Evolutionary conservation across 805 yeast species (phyloP), one percentile per base, ranked within the genome.

Genomic region (Grigorovia humatica): DNA sequence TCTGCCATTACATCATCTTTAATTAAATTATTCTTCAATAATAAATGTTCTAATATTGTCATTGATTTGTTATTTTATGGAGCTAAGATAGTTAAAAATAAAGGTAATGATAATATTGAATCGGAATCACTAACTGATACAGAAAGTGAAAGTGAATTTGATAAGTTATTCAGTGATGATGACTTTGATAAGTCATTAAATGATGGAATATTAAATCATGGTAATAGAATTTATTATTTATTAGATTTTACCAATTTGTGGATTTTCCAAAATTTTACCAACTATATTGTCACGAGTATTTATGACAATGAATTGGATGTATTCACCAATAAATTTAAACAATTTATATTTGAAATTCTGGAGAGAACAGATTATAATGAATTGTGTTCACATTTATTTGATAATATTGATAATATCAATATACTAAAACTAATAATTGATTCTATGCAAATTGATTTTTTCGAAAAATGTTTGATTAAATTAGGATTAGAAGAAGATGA

Each of bases 191-290:
- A 53, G 32, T 13, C 17, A 38, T n/a, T 2, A 40, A 44, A 27
- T 20, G 44, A 40, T 12, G 38, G 23, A 35, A n/a, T 9, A 1
- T 23, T 35, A 6, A 40, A 12, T 5, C 30, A 43, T 12, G 30
- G 30, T 43, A 29, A 38, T 19, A 42, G 41, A 9, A 18, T 49
- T n/a, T 49, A 44, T 32, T 30, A 18, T 40, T 41, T 38, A 13
- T 38, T 49, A 45, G 65, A 66, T 49, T 67, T 67, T 50, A 55
- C 65, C 9, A 67, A 65, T 50, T 43, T 64, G 20, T 64, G 69
- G 69, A 52, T 64, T 9, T 65, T 65, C 48, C 67, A 66, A 48
- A 59, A 60, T 1, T 57, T 54, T 42, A 60, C 68, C 2, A 53
- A 55, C 20, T 62, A 51, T 44, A 55, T 51, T 41, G 43, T 58